phyloP scores from a whole-genome alignment of 768 basidiomycete genomes.

The Termitomyces sp. region DNA sequence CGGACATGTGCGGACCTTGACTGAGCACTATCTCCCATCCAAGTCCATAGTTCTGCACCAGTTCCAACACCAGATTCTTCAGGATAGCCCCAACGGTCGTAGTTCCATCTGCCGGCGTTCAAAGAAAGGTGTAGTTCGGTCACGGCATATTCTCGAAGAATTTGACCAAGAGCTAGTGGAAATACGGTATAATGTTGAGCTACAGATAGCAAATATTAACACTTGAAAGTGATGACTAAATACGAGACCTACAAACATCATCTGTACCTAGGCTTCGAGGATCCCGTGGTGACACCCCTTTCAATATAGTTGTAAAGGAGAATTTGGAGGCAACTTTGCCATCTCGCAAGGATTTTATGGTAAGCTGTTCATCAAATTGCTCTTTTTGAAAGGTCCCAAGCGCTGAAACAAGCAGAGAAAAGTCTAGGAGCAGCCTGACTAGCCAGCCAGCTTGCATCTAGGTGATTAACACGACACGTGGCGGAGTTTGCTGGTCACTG shows the following conservation, averaged over 20 bases:
- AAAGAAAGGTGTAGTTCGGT: constrained; percentile 86
- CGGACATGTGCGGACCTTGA: constrained; percentile 35
- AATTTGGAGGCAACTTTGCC: constrained; percentile 81
- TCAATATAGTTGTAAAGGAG: constrained; percentile 65
- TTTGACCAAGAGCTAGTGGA: constrained; percentile 82
- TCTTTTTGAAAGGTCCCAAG: constrained; percentile 23
- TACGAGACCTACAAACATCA: constrained; percentile 33
- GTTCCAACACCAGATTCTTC: constrained; percentile 71
- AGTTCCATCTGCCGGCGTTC: constrained; percentile 92
- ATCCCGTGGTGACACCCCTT: constrained; percentile 49
- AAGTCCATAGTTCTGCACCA: constrained; percentile 89
- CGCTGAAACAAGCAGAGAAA: constrained; percentile 3
- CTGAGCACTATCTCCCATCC: constrained; percentile 69
- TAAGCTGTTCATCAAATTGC: constrained; percentile 43
- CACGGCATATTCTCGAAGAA: constrained; percentile 79
- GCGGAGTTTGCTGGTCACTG: constrained; percentile 1
- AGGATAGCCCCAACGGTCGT: constrained; percentile 79
- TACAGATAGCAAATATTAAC: constrained; percentile 17
- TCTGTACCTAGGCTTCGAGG: constrained; percentile 47
- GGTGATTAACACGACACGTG: background rate
- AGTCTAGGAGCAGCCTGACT: constrained; percentile 11
- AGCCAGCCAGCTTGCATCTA: constrained; percentile 16
- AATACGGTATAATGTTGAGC: constrained; percentile 87
- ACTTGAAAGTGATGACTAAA: background rate
- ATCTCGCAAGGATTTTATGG: constrained; percentile 57